phyloP scores from a whole-genome alignment of 106 monocot genomes.

The Agapanthus africanus region DNA sequence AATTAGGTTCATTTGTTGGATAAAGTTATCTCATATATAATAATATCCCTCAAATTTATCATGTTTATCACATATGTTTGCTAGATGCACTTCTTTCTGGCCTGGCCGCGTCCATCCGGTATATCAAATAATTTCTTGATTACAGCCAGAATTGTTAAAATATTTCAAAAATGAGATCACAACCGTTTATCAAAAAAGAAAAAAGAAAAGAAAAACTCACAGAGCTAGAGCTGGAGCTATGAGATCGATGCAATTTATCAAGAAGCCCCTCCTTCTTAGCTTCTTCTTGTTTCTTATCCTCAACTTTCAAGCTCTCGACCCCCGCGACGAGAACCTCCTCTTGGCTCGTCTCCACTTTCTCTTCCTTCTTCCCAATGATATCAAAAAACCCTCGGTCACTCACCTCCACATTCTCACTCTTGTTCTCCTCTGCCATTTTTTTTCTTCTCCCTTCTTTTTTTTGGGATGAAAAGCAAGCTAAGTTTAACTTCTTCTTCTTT shows the following conservation, averaged over 20 bases:
- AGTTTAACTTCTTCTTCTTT: background rate
- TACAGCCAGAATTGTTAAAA: too few species aligned
- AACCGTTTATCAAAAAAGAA: background rate
- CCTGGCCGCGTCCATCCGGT: too few species aligned
- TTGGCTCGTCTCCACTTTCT: conserved; percentile 13
- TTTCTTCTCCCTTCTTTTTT: conserved; percentile 36
- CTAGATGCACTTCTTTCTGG: too few species aligned
- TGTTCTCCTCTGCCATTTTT: background rate
- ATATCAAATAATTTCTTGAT: too few species aligned
- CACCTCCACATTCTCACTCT: conserved; percentile 33
- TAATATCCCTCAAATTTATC: too few species aligned
- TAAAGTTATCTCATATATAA: too few species aligned
- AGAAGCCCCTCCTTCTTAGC: conserved; percentile 30
- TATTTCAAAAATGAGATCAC: too few species aligned
- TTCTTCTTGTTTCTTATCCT: conserved; percentile 17
- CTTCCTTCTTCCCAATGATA: conserved; percentile 34
- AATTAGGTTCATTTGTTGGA: background rate
- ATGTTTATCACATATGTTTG: too few species aligned
- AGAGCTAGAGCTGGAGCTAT: conserved; percentile 57
- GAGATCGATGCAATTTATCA: conserved; percentile 40
- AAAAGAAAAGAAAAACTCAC: conserved; percentile 23
- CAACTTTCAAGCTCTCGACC: conserved; percentile 35
- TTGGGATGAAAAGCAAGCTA: background rate
- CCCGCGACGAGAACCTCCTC: conserved; percentile 22
- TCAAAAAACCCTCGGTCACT: conserved; percentile 43